Evolutionary conservation across 192 early-diverging fungal genomes (phyloP), one percentile per base, ranked within the genome.

Genomic region (Coemansia sp.): DNA sequence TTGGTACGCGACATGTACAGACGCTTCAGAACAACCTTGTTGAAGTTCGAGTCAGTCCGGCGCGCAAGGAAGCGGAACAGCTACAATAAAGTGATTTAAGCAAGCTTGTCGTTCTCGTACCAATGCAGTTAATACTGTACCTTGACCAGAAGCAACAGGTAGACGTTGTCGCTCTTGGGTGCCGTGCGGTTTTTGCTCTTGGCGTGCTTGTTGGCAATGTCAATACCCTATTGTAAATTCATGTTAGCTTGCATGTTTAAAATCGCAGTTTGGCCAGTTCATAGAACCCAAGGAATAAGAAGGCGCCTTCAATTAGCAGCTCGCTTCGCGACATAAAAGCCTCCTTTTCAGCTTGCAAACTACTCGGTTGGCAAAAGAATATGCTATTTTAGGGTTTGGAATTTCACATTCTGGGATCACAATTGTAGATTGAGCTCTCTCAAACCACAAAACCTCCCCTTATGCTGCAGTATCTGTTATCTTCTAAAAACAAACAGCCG

Each of bases 41-140:
- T 99, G 85, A 99, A 99, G 81, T 84, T 81, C 78, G 94, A 85
- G 83, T 96, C 84, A 70, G 97, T 99, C 79, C 97, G 91, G 84
- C 97, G 93, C 52, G 96, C 94, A 53, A 99, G 86, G 90, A 96
- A 98, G 77, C 93, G 88, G 86, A 98, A 99, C 61, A 99, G 86
- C 94, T 76, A 76, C 84, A 67, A 48, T 28, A 46, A 46, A 18
- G 14, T 1, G 19, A 7, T 14, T 23, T 46, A 13, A 46, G 43
- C 43, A 45, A 15, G 13, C 42, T 43, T n/a, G 15, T 5, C 20
- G 13, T 23, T 7, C 0, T 18, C 10, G 12, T 43, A n/a, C 13
- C 52, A 36, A 53, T 9, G 19, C n/a, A 23, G 26, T 54, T 21
- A 62, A 40, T 47, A 56, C 30, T 67, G 53, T 65, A 69, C 72